Base-by-base conservation (phyloP, 495 filamentous ascomycete species). In the Xylaria curta region DNA sequence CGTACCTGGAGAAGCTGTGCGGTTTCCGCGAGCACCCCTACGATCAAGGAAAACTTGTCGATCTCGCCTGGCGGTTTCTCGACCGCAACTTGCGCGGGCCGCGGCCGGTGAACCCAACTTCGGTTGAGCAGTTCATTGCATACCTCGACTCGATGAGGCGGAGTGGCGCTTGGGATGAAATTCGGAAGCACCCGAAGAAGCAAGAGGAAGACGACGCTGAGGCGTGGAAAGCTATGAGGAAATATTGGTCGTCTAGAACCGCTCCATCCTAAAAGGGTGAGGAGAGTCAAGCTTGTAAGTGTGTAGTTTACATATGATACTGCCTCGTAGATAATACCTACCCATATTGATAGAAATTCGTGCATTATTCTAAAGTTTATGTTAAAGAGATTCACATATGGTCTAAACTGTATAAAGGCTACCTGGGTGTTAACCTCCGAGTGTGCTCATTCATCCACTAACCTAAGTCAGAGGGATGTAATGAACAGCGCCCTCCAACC, bases 51-150 rank as follows among this genome's bases (percentile, higher is more conserved):
- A 77, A 79, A 33, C 66, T 79, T 3, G 73, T 79, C 0, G 26
- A 72, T 15, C 66, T 79, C 2, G 75, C 72, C 12, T 79, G 77
- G 77, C 47, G 61, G 9, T 79, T 79, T 47, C 44, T 79, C 1
- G 77, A 77, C 47, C 75, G 76, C 2, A 64, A 66, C 12, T n/a
- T 78, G 28, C 73, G 76, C 1, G 73, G 72, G 0, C 69, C 75
- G 21, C 53, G 67, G 26, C 76, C 75, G 1, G 21, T 6, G 1
- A 72, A 62, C n/a, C 58, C 69, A 7, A 71, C 73, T 7, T 60
- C 38, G 9, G 51, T 73, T 2, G 62, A 66, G 19, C 69, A 73
- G 24, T 77, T 79, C 47, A 47, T 77, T 4, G 38, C 21, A 0
- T 31, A 72, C 6, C 66, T 79, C 0, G 68, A 79, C 17, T 38